phyloP scores from a whole-genome alignment of 306 rosid genomes.

The Quercus engelmannii region DNA sequence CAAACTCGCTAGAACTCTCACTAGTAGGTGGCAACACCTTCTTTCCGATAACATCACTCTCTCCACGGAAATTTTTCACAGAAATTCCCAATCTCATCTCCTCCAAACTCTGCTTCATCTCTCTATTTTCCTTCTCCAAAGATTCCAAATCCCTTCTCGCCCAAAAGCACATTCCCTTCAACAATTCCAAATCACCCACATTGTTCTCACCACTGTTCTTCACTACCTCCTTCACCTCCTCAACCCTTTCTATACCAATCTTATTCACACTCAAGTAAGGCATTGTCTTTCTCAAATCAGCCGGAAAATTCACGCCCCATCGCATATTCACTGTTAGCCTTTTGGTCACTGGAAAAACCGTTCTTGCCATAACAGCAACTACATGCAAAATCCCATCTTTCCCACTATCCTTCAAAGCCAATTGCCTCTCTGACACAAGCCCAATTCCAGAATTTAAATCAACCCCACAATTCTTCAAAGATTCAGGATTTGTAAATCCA shows the following conservation, averaged over 20 bases:
- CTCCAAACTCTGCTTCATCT: constrained; percentile 55
- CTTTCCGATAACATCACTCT: constrained; percentile 24
- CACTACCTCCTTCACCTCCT: constrained; percentile 36
- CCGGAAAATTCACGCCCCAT: constrained; percentile 65
- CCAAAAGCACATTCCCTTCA: constrained; percentile 60
- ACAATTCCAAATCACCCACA: constrained; percentile 41
- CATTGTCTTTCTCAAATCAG: constrained; percentile 38
- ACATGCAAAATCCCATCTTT: constrained; percentile 41
- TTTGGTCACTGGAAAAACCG: constrained; percentile 53
- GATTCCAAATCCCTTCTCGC: constrained; percentile 62
- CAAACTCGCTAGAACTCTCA: constrained; percentile 39
- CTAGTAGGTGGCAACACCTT: constrained; percentile 10
- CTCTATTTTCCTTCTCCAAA: constrained; percentile 67
- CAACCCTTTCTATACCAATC: constrained; percentile 63
- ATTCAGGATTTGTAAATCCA: constrained; percentile 2
- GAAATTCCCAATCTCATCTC: constrained; percentile 47
- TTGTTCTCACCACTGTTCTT: constrained; percentile 10
- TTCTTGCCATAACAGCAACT: constrained; percentile 62
- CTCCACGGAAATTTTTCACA: constrained; percentile 11
- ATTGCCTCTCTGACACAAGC: constrained; percentile 18
- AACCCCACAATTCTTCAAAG: constrained; percentile 10
- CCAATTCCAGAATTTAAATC: constrained; percentile 20
- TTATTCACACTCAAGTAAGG: constrained; percentile 64
- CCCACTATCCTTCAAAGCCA: constrained; percentile 31
- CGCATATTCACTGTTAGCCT: constrained; percentile 44